Evolutionary conservation across 75 land plant genomes (phyloP).

Genomic region (Adiantum capillusveneris): DNA sequence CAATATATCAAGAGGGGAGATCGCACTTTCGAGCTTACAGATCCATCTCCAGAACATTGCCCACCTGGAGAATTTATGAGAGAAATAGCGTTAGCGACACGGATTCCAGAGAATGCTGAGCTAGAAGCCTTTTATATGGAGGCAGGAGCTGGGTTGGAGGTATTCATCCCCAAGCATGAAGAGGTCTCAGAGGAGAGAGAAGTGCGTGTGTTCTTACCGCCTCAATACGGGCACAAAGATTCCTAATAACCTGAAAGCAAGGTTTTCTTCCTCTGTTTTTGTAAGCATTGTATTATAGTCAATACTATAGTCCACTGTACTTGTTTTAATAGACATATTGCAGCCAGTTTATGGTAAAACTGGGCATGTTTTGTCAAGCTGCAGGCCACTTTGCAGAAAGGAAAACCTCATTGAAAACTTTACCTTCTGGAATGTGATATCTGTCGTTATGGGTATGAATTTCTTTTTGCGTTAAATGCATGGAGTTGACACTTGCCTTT

Average conservation of each 20-base stretch:
- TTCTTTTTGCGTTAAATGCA: too few relatives aligned
- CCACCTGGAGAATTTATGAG: constrained; percentile 63
- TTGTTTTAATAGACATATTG: too few relatives aligned
- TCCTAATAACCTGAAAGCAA: not conserved
- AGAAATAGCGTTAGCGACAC: constrained; percentile 43
- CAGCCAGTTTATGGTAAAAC: too few relatives aligned
- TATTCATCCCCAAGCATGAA: constrained; percentile 33
- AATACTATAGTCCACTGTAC: too few relatives aligned
- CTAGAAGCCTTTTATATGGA: constrained; percentile 29
- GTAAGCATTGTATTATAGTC: too few relatives aligned
- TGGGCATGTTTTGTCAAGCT: too few relatives aligned
- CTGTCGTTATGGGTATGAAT: too few relatives aligned
- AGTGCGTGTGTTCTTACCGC: constrained; percentile 81
- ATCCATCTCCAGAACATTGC: constrained; percentile 59
- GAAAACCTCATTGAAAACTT: too few relatives aligned
- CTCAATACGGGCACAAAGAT: constrained; percentile 58
- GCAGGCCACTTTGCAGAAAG: too few relatives aligned
- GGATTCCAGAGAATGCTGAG: constrained; percentile 44
- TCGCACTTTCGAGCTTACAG: constrained; percentile 57
- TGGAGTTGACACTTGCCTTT: too few relatives aligned
- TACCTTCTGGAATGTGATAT: too few relatives aligned
- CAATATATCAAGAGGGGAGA: constrained; percentile 49
- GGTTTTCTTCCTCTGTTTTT: too few relatives aligned
- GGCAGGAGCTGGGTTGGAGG: constrained; percentile 33
- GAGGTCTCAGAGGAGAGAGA: constrained; percentile 84